A percentile compares a stretch with the other conserved stretches of the same genome.
These are phyloP conservation scores for Paratrypanosoma confusum DNA, from an alignment of 208 protist genomes.

Conservation along the genomic window DNA sequence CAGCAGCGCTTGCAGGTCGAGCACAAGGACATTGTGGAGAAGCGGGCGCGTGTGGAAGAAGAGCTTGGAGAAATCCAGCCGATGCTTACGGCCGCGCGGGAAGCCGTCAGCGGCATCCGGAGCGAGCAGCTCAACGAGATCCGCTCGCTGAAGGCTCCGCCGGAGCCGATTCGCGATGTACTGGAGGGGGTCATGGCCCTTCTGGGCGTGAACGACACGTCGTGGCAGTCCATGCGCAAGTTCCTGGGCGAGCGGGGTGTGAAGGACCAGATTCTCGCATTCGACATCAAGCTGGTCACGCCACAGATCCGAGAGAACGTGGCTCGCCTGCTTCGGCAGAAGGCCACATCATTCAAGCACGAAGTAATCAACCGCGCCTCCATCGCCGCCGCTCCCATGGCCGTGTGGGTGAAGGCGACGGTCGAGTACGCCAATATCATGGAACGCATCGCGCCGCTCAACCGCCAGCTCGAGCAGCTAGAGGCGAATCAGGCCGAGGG, in stretches of 20 bases:
- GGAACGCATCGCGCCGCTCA: constrained; percentile 83
- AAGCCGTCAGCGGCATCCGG: constrained; percentile 90
- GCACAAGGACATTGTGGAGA: constrained; percentile 68
- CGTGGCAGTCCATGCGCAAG: constrained; percentile 94
- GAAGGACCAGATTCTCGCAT: constrained; percentile 94
- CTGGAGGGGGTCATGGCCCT: constrained; percentile 94
- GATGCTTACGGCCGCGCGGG: constrained; percentile 88
- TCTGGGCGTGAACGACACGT: constrained; percentile 90
- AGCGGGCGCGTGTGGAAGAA: constrained; percentile 80
- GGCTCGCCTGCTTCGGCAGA: constrained; percentile 76
- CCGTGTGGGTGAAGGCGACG: constrained; percentile 95
- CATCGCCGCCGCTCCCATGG: constrained; percentile 92
- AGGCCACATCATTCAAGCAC: constrained; percentile 86
- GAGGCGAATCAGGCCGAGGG: constrained; percentile 64
- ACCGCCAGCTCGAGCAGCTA: constrained; percentile 68
- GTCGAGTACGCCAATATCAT: constrained; percentile 93
- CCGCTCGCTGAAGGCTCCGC: constrained; percentile 88
- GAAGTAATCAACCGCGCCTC: constrained; percentile 87
- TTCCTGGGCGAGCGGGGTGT: constrained; percentile 89
- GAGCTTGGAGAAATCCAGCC: constrained; percentile 91
- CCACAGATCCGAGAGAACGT: constrained; percentile 70
- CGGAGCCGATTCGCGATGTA: constrained; percentile 92
- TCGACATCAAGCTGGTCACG: constrained; percentile 90
- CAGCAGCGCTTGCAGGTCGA: constrained; percentile 82
- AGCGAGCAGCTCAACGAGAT: constrained; percentile 94